Conservation (phyloP, 1,284 basidiomycete genomes). For the Phellinidium pouzarii region DNA sequence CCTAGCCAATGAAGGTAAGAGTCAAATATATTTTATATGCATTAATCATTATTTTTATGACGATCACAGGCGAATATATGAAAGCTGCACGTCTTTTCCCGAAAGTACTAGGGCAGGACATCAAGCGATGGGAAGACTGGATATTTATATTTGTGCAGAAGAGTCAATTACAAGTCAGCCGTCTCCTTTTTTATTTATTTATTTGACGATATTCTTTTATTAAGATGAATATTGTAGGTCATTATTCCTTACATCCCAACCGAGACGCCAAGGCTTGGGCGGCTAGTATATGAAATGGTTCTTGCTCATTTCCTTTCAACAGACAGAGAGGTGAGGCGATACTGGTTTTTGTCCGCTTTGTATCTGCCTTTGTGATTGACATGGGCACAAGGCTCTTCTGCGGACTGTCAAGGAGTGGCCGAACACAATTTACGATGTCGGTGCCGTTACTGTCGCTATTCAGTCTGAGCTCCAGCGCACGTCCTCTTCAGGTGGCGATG, state of each 20-base stretch:
- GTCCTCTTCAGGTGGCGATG: constrained; percentile 46
- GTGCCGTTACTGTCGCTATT: constrained; percentile 82
- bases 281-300: constrained; percentile 93
- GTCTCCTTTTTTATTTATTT: neutral
- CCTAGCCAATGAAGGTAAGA: constrained; percentile 68
- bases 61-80: constrained; percentile 57
- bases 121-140: constrained; percentile 89
- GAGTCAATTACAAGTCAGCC: constrained; percentile 66
- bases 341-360: constrained; percentile 1
- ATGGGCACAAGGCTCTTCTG: constrained; percentile 54
- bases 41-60: neutral
- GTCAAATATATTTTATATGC: neutral
- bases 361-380: constrained; percentile 1
- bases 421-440: constrained; percentile 81
- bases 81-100: constrained; percentile 85
- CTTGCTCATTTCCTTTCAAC: constrained; percentile 80
- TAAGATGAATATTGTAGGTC: constrained; percentile 37
- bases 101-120: constrained; percentile 78
- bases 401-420: constrained; percentile 87
- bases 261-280: constrained; percentile 71
- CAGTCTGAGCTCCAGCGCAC: constrained; percentile 73
- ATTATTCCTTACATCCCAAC: constrained; percentile 91
- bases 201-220: neutral
- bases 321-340: constrained; percentile 56
- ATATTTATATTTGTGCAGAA: constrained; percentile 89